Base-by-base conservation (phyloP, 768 basidiomycete genomes). In the Tricholomella constricta region DNA sequence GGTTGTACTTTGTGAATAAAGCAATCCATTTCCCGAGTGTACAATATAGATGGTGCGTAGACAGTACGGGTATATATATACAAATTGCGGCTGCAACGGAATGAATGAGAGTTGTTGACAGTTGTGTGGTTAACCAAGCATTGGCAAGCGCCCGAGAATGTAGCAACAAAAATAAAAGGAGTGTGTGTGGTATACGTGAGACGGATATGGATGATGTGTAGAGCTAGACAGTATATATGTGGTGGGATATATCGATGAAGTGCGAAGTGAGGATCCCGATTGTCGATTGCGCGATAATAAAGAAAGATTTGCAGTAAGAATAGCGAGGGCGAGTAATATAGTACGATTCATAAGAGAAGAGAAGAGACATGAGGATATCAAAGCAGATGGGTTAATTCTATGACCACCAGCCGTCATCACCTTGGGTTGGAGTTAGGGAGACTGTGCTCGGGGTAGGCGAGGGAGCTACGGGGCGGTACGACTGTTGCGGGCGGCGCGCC, bases 401-500 rank as follows among this genome's bases (percentile, higher is more conserved):
- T 61, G 74, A 72, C 81, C 84, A 93, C 91, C 91, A 94, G 31
- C 91, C 91, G 42, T 93, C 86, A 1, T 83, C 76, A 36, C 82
- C 82, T 52, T 82, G 74, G 1, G 88, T 91, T 6, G 86, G 88
- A 8, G 84, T 78, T 25, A 81, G 74, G 19, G 88, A 89, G n/a
- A 86, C 84, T 1, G 74, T 81, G 62, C 91, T 93, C 22, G 83
- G 85, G 23, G 91, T 85, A 7, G 91, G 91, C 1, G 91, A 93
- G 12, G 84, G 77, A 17, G 73, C 65, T 36, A 72, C 69, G 2
- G 69, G 64, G 26, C 74, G 72, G 35, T 59, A 60, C 29, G 65
- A 62, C 20, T 58, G 52, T 35, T 63, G 47, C 35, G 65, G 46
- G 31, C 57, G 64, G 37, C 63, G 66, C 38, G 65, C 65, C 59